A percentile compares a stretch with the other conserved stretches of the same genome.
Conservation (phyloP, 2,329 filamentous ascomycete species). For the Neofusicoccum parvum region DNA sequence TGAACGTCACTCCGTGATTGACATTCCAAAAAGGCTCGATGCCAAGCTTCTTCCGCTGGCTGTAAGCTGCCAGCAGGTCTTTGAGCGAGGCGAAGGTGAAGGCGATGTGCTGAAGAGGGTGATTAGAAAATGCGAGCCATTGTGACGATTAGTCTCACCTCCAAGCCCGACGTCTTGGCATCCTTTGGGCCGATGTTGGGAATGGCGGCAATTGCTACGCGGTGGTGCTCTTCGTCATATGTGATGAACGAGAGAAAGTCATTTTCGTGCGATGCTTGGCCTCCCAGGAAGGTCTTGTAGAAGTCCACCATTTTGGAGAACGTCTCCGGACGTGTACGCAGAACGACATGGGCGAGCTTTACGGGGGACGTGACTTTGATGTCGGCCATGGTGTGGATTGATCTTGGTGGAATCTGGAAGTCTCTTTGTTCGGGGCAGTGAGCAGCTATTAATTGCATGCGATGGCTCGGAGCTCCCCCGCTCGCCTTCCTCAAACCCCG, state of each 20-base stretch:
- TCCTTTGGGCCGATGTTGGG: constrained; percentile 30
- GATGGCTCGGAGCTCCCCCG: not conserved
- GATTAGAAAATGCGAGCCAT: constrained; percentile 22
- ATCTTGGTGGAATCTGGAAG: too few species aligned
- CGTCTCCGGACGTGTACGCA: constrained; percentile 29
- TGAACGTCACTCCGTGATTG: constrained; percentile 52
- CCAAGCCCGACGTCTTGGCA: constrained; percentile 34
- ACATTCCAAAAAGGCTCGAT: constrained; percentile 48
- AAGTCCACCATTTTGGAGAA: constrained; percentile 39
- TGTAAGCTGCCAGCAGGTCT: constrained; percentile 42
- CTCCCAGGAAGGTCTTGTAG: constrained; percentile 44
- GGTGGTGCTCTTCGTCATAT: constrained; percentile 54
- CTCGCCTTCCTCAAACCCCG: not conserved
- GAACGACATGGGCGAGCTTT: constrained; percentile 33
- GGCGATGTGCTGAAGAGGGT: constrained; percentile 39
- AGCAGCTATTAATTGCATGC: not conserved
- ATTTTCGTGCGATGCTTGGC: constrained; percentile 30
- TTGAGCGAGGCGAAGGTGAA: constrained; percentile 43
- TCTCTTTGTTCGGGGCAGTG: too few species aligned
- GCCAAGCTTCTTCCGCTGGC: constrained; percentile 37
- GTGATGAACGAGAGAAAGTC: constrained; percentile 39
- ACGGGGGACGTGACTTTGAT: not conserved
- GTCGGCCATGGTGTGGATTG: not conserved
- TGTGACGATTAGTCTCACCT: not conserved
- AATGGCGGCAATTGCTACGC: constrained; percentile 44